phyloP scores from a whole-genome alignment of 139 green algal genomes.

The Haematococcus lacustris region DNA sequence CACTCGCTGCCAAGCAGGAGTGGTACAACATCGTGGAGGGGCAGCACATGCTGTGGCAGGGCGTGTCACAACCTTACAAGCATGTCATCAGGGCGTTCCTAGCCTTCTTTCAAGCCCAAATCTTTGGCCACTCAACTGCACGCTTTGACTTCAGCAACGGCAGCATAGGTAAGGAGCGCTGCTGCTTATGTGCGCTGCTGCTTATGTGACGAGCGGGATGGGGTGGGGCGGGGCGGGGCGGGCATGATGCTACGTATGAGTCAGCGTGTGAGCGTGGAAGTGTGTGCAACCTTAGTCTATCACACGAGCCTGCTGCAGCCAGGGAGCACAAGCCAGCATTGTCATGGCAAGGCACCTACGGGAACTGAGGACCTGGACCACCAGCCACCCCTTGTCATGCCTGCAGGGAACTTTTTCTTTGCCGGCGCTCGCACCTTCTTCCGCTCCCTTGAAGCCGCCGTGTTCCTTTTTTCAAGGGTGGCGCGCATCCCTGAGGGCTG shows the following conservation, averaged over 20 bases:
- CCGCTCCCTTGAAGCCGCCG: constrained; percentile 90
- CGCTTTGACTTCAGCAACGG: constrained; percentile 90
- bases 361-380: no score
- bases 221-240: no score
- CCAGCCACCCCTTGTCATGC: no score
- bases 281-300: no score
- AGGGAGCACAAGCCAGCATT: no score
- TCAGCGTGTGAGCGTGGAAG: no score
- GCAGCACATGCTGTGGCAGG: constrained; percentile 81
- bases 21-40: constrained; percentile 89
- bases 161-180: constrained; percentile 76
- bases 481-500: constrained; percentile 45
- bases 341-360: no score
- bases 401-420: constrained; percentile 98
- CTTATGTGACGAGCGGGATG: no score
- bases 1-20: constrained; percentile 55
- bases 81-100: constrained; percentile 96
- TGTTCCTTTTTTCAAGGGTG: constrained; percentile 92
- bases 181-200: no score
- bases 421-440: constrained; percentile 94
- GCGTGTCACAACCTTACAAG: constrained; percentile 92
- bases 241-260: no score
- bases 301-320: no score
- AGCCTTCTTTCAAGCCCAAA: constrained; percentile 90
- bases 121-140: constrained; percentile 69